Conservation (phyloP, 441 rosid species). For the Eutrema salsugineum region DNA sequence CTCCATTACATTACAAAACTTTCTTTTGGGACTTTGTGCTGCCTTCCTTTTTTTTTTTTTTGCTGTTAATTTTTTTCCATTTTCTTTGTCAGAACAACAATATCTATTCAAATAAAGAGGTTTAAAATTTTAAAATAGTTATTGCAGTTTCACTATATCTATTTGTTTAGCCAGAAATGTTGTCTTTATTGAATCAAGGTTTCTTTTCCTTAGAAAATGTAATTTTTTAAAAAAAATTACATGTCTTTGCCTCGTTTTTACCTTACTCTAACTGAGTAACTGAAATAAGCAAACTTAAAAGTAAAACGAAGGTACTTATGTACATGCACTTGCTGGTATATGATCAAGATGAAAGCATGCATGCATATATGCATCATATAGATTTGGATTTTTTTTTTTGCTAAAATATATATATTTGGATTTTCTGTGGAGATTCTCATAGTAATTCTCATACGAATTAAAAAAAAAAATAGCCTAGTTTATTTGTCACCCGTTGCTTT, state of each 20-base stretch:
- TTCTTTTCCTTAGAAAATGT: neutral
- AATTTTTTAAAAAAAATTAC: neutral
- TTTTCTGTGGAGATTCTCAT: neutral
- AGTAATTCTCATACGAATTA: no score
- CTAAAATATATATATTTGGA: neutral
- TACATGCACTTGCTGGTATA: neutral
- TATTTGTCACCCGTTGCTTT: neutral
- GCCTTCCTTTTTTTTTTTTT: neutral
- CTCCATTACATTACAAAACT: slow-evolving; percentile 19
- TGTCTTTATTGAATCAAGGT: slow-evolving; percentile 5
- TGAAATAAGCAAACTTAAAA: neutral
- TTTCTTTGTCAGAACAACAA: slow-evolving; percentile 14
- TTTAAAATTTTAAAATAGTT: neutral
- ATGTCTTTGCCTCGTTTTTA: neutral
- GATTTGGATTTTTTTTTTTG: no score
- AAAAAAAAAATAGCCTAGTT: neutral
- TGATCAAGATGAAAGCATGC: neutral
- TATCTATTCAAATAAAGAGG: neutral
- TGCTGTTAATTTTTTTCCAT: neutral
- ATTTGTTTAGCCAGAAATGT: slow-evolving; percentile 1
- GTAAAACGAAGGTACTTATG: neutral
- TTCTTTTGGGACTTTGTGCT: slow-evolving; percentile 19
- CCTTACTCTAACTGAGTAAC: neutral
- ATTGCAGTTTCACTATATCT: neutral
- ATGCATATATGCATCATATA: neutral